phyloP scores from a whole-genome alignment of 306 rosid species.

The Vicia villosa region DNA sequence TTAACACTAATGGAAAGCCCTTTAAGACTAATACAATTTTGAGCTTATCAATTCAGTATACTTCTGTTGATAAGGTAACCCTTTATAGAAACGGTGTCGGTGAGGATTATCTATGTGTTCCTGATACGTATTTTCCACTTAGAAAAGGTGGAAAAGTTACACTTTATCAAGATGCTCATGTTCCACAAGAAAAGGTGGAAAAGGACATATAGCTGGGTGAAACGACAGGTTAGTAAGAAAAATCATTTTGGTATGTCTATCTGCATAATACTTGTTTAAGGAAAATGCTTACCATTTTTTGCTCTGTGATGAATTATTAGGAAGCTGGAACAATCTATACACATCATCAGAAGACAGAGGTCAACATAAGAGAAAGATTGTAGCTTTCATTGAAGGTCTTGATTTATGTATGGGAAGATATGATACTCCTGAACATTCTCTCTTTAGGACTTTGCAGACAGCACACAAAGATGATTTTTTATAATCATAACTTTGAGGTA shows the following conservation, averaged over 20 bases:
- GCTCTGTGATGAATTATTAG: conserved; percentile 42
- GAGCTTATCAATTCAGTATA: conserved; percentile 70
- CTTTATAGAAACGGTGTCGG: conserved; percentile 52
- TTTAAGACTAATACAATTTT: conserved; percentile 63
- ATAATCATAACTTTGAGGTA: conserved; percentile 78
- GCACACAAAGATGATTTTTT: conserved; percentile 73
- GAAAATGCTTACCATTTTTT: background rate
- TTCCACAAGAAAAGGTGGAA: conserved; percentile 61
- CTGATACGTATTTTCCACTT: conserved; percentile 73
- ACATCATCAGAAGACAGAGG: conserved; percentile 95
- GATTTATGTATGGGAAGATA: conserved; percentile 85
- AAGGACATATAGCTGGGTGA: conserved; percentile 72
- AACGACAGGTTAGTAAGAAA: conserved; percentile 52
- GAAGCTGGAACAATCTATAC: conserved; percentile 90
- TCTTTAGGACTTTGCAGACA: conserved; percentile 67
- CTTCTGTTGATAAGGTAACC: conserved; percentile 47
- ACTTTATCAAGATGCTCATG: conserved; percentile 93
- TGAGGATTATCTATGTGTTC: conserved; percentile 60
- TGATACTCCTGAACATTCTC: conserved; percentile 71
- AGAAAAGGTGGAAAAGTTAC: conserved; percentile 75
- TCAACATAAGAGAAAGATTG: conserved; percentile 65
- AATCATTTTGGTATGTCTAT: conserved; percentile 1
- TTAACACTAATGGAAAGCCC: conserved; percentile 58
- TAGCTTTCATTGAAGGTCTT: conserved; percentile 91
- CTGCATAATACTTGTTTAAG: background rate